Conservation (phyloP, 768 basidiomycete species). For the Leccinum barrowsii region DNA sequence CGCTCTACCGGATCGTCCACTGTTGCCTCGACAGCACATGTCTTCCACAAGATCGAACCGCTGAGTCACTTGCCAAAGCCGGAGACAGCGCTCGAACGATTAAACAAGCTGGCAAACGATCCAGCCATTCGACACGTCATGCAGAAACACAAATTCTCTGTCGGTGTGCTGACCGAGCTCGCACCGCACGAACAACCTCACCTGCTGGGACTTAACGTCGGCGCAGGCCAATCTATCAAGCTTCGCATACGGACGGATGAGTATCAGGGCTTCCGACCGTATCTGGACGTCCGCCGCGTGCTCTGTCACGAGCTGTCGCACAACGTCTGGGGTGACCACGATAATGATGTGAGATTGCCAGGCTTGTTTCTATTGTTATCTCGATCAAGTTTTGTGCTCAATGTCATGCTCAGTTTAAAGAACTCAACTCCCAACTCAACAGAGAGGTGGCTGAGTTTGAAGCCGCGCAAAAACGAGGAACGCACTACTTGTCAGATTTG, state of each 20-base stretch:
- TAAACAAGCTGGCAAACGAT: conserved; percentile 62
- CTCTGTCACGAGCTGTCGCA: conserved; percentile 78
- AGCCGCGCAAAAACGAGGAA: conserved; percentile 45
- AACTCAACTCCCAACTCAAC: conserved; percentile 70
- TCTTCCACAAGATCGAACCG: conserved; percentile 63
- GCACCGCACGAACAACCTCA: conserved; percentile 74
- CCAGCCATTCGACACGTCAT: conserved; percentile 69
- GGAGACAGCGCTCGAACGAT: conserved; percentile 47
- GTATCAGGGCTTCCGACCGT: conserved; percentile 70
- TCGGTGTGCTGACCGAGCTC: conserved; percentile 70
- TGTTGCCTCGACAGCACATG: conserved; percentile 41
- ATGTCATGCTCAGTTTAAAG: conserved; percentile 60
- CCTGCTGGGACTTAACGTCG: conserved; percentile 66
- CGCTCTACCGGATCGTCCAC: conserved; percentile 50
- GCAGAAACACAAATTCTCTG: conserved; percentile 64
- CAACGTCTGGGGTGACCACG: conserved; percentile 71
- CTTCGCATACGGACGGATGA: conserved; percentile 64
- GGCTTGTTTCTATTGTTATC: neutral
- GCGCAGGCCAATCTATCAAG: conserved; percentile 60
- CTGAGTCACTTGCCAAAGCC: conserved; percentile 65
- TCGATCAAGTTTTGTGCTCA: neutral
- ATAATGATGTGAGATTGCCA: conserved; percentile 54
- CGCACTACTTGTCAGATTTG: conserved; percentile 45
- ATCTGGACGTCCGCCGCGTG: conserved; percentile 60
- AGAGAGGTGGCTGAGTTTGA: conserved; percentile 71